Conservation (phyloP, 176 grass and related monocot genomes). For the sorghum (Sorghum bicolor) region DNA sequence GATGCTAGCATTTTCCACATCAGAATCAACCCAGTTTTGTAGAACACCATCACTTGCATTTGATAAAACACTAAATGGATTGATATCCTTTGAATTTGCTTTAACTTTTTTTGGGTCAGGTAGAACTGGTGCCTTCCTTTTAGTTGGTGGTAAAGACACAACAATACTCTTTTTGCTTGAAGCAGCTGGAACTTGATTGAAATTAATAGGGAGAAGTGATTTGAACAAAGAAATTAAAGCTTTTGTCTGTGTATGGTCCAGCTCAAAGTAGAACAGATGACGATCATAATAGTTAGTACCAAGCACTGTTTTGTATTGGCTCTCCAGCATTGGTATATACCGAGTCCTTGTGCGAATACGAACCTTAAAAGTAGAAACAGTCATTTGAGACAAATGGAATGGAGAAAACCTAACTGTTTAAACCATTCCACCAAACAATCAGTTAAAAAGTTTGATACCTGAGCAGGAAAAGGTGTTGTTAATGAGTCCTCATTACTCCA, state of each 20-base stretch:
- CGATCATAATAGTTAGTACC: slow-evolving; percentile 65
- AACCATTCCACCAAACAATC: slow-evolving; percentile 27
- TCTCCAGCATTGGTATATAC: slow-evolving; percentile 58
- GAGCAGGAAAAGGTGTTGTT: slow-evolving; percentile 72
- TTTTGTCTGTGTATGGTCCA: slow-evolving; percentile 72
- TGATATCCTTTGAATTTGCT: slow-evolving; percentile 26
- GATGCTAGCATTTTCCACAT: slow-evolving; percentile 26
- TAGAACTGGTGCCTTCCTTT: slow-evolving; percentile 26
- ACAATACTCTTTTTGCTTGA: slow-evolving; percentile 20
- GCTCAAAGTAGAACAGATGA: slow-evolving; percentile 80
- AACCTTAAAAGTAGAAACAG: slow-evolving; percentile 53
- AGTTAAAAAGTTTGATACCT: slow-evolving; percentile 51
- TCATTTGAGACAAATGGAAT: not conserved
- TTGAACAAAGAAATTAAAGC: slow-evolving; percentile 72
- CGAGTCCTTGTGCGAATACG: slow-evolving; percentile 45
- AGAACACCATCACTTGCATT: slow-evolving; percentile 24
- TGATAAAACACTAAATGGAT: slow-evolving; percentile 40
- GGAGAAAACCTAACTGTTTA: not conserved
- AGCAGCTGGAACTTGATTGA: slow-evolving; percentile 31
- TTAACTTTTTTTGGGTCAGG: slow-evolving; percentile 15
- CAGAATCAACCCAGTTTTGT: slow-evolving; percentile 31
- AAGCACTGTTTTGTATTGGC: slow-evolving; percentile 69
- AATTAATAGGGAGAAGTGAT: slow-evolving; percentile 30
- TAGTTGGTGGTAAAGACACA: slow-evolving; percentile 20
- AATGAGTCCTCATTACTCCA: slow-evolving; percentile 70